A percentile compares a stretch with the other conserved stretches of the same genome.
Evolutionary conservation across 2,329 filamentous ascomycete genomes (phyloP).

Genomic region (Aureobasidium sp.): DNA sequence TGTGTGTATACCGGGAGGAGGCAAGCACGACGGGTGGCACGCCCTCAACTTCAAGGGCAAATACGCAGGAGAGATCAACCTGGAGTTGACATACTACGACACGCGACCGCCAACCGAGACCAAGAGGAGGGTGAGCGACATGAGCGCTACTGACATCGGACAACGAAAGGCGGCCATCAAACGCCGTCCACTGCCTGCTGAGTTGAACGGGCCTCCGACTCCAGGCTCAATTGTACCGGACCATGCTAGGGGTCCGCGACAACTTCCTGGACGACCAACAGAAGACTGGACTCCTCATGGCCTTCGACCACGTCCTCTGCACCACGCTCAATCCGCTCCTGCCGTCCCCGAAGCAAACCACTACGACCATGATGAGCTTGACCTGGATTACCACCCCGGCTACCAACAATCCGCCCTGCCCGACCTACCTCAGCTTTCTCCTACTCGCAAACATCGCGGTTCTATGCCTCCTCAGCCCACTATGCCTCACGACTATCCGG

Average conservation of each 20-base stretch:
- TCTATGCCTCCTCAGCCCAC: constrained; percentile 15
- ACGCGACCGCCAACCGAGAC: constrained; percentile 73
- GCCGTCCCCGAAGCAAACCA: background rate
- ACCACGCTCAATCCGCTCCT: constrained; percentile 2
- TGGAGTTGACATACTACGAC: constrained; percentile 97
- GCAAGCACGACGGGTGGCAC: constrained; percentile 93
- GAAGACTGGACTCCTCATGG: constrained; percentile 9
- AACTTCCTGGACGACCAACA: background rate
- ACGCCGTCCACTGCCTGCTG: constrained; percentile 68
- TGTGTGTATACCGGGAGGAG: constrained; percentile 76
- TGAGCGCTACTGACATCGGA: constrained; percentile 27
- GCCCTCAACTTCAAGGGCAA: constrained; percentile 79
- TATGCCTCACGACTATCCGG: constrained; percentile 15
- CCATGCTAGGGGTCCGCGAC: background rate
- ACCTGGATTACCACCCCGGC: constrained; percentile 9
- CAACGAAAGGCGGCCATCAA: constrained; percentile 59
- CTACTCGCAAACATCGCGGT: constrained; percentile 21
- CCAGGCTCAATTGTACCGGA: constrained; percentile 3
- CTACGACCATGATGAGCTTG: constrained; percentile 4
- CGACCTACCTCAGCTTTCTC: constrained; percentile 26
- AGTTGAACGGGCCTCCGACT: background rate
- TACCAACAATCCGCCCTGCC: constrained; percentile 19
- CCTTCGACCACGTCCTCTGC: background rate
- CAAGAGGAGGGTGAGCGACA: constrained; percentile 8
- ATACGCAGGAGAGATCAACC: constrained; percentile 88